Evolutionary conservation across 495 filamentous ascomycete species (phyloP), one percentile per base, ranked within the genome.

Genomic region (Penicillium nucicola): DNA sequence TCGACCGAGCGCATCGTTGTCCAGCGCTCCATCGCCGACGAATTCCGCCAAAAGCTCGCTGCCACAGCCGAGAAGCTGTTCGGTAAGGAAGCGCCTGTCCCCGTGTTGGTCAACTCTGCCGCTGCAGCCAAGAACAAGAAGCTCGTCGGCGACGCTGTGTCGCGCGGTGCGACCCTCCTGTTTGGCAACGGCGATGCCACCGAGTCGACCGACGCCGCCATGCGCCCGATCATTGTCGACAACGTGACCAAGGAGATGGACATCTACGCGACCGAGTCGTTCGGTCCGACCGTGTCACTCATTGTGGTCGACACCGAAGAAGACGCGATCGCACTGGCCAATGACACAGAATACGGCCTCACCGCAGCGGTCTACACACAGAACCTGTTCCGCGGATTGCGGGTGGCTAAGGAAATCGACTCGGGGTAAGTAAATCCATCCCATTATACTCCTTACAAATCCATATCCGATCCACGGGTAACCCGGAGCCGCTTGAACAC

Each of bases 1-100:
- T 80, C 83, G 2, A 95, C 90, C 0, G 92, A 96, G 72, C 83
- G 87, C 20, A 88, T 97, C 62, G 69, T 96, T 17, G 88, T 96
- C 18, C 87, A 95, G 62, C 80, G 81, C 32, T 74, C 77, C 13
- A 67, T 96, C 45, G 79, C 79, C 20, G 76, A 77, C 10, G 64
- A 79, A 39, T 97, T 95, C 66, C 78, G 82, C 42, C 66, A 74
- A 42, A 77, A 82, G 54, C 67, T 92, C 9, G 60, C 56, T 4
- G 57, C 64, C 10, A 58, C 64, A 13, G 53, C 70, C 0, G 66
- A 77, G 50, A 76, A 82, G 45, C 59, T 64, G 4, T 84, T 79
- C 42, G 73, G 77, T 38, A 64, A 72, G 28, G 58, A 69, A 8
- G 63, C 69, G 0, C 76, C 81, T 5, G 77, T 81, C 3, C 79